A percentile compares a stretch with the other conserved stretches of the same genome.
These are phyloP conservation scores for Fusarium clavum DNA, from an alignment of 2,329 filamentous ascomycete species.

Conservation along the genomic window DNA sequence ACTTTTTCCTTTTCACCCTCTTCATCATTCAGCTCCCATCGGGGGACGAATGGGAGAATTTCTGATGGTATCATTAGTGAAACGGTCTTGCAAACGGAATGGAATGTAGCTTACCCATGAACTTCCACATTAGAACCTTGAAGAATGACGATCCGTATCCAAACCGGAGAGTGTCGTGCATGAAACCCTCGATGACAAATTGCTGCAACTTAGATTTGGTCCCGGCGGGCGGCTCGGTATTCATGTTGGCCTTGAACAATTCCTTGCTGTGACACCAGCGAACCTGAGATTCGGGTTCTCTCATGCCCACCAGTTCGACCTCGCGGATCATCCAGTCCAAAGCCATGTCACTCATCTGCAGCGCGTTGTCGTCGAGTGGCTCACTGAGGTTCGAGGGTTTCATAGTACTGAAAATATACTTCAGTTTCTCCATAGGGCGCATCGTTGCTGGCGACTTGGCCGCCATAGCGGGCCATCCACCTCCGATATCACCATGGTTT, in stretches of 20 bases:
- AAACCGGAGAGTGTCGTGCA: slow-evolving; percentile 54
- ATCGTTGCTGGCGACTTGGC: slow-evolving; percentile 34
- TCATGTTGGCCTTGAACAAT: slow-evolving; percentile 48
- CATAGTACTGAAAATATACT: slow-evolving; percentile 50
- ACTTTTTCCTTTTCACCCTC: background rate
- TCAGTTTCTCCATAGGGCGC: slow-evolving; percentile 48
- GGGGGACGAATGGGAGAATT: background rate
- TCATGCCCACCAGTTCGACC: slow-evolving; percentile 52
- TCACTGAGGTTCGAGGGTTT: slow-evolving; percentile 32
- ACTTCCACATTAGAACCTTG: slow-evolving; percentile 56
- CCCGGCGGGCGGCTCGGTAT: background rate
- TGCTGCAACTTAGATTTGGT: background rate
- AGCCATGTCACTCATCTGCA: slow-evolving; percentile 62
- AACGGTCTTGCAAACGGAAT: fast-evolving
- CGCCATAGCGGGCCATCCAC: slow-evolving; percentile 58
- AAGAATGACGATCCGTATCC: slow-evolving; percentile 52
- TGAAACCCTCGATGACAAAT: slow-evolving; percentile 36
- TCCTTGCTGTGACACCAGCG: slow-evolving; percentile 49
- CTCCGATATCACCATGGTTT: slow-evolving; percentile 65
- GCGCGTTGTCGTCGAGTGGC: slow-evolving; percentile 46
- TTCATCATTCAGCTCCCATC: background rate
- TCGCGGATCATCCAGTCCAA: slow-evolving; percentile 66
- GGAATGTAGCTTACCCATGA: slow-evolving; percentile 51
- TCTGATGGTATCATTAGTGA: background rate
- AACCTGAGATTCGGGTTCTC: slow-evolving; percentile 45